These are phyloP conservation scores for Colletotrichum tabaci DNA, from an alignment of 2,329 filamentous ascomycete genomes.

Conservation along the genomic window DNA sequence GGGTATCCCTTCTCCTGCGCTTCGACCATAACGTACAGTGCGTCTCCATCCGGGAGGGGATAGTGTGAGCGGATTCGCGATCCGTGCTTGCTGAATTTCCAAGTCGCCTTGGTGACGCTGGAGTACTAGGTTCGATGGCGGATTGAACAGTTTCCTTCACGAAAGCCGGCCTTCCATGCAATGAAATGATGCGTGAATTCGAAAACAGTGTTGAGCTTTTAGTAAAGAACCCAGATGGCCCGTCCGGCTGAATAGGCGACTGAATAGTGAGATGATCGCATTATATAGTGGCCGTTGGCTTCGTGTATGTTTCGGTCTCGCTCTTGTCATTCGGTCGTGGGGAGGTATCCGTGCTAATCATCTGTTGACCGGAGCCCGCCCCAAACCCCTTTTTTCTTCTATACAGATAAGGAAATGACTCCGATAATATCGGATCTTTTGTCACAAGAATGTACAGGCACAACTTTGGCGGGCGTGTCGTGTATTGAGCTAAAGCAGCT, in stretches of 20 bases:
- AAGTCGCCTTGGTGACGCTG: constrained; percentile 7
- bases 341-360: constrained; percentile 26
- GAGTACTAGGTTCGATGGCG: constrained; percentile 21
- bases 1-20: constrained; percentile 37
- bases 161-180: constrained; percentile 34
- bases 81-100: constrained; percentile 9
- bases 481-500: neutral
- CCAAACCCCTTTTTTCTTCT: constrained; percentile 19
- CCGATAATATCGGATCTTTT: constrained; percentile 29
- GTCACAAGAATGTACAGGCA: constrained; percentile 35
- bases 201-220: constrained; percentile 20
- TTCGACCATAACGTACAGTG: constrained; percentile 32
- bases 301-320: constrained; percentile 38
- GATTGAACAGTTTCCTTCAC: constrained; percentile 6
- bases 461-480: constrained; percentile 1
- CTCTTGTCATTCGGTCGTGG: constrained; percentile 14
- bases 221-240: constrained; percentile 13
- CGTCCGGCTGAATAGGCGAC: neutral
- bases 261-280: constrained; percentile 10
- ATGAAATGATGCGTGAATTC: constrained; percentile 12
- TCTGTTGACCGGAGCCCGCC: neutral
- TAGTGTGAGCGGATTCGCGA: constrained; percentile 12
- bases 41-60: constrained; percentile 28
- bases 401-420: constrained; percentile 30
- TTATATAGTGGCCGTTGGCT: constrained; percentile 35